These are phyloP conservation scores for Pleurotus salmoneostramineus DNA, from an alignment of 768 basidiomycete genomes.

Conservation along the genomic window DNA sequence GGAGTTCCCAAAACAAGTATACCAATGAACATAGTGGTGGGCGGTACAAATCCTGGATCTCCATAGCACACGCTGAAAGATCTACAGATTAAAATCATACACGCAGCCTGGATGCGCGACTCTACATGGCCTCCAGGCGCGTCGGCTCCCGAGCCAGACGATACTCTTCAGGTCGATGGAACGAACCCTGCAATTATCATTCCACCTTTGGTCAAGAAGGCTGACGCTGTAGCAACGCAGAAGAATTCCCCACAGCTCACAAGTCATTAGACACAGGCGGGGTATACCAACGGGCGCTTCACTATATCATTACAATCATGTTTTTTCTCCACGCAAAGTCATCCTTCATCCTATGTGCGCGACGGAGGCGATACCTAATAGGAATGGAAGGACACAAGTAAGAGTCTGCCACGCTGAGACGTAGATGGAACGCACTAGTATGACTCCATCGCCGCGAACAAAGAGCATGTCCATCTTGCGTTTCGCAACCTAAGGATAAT, in stretches of 20 bases:
- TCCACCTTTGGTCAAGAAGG: background rate
- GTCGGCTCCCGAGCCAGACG: slow-evolving; percentile 60
- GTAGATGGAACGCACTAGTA: slow-evolving; percentile 58
- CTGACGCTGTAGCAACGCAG: background rate
- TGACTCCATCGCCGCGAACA: slow-evolving; percentile 95
- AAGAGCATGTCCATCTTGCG: slow-evolving; percentile 98
- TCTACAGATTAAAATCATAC: slow-evolving; percentile 64
- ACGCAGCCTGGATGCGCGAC: slow-evolving; percentile 74
- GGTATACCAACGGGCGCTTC: background rate
- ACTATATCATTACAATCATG: background rate
- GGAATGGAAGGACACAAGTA: slow-evolving; percentile 5
- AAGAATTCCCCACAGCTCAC: too few species aligned
- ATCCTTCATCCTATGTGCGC: slow-evolving; percentile 42
- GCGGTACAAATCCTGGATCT: slow-evolving; percentile 20
- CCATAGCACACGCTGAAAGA: background rate
- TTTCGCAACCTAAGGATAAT: slow-evolving; percentile 67
- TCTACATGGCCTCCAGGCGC: slow-evolving; percentile 66
- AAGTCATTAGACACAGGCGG: too few species aligned
- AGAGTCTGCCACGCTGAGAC: slow-evolving; percentile 10
- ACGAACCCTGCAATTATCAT: background rate
- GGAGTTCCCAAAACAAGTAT: slow-evolving; percentile 52
- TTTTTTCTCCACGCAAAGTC: too few species aligned
- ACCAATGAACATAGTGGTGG: slow-evolving; percentile 62
- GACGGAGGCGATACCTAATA: slow-evolving; percentile 76
- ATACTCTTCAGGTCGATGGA: slow-evolving; percentile 25